Conservation (phyloP, 768 basidiomycete species). For the Leccinum olivaceopallidum region DNA sequence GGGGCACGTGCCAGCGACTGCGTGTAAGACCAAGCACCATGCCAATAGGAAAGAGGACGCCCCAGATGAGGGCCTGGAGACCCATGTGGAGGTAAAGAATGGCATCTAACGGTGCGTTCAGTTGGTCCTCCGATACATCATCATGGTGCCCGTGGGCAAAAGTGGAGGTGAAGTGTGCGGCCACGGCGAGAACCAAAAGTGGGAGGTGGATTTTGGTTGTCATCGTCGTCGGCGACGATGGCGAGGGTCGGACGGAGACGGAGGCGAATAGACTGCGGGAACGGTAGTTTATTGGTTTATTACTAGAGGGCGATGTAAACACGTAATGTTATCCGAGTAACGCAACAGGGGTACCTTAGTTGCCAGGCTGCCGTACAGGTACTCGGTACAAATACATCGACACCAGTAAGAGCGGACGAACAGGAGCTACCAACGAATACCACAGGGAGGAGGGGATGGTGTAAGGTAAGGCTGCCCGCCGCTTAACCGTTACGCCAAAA, state of each 20-base stretch:
- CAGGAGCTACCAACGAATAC: too few relatives aligned
- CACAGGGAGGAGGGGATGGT: too few relatives aligned
- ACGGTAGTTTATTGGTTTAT: too few relatives aligned
- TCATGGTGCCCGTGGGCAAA: constrained; percentile 65
- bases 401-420: too few relatives aligned
- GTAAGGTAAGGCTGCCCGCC: too few relatives aligned
- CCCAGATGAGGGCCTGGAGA: constrained; percentile 81
- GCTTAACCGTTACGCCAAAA: too few relatives aligned
- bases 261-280: too few relatives aligned
- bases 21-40: constrained; percentile 76
- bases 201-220: neutral
- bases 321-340: too few relatives aligned
- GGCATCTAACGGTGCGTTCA: constrained; percentile 67
- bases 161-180: neutral
- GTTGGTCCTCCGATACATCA: constrained; percentile 57
- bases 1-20: constrained; percentile 89
- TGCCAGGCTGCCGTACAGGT: too few relatives aligned
- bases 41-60: constrained; percentile 80
- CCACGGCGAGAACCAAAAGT: neutral
- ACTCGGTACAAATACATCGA: too few relatives aligned
- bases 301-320: too few relatives aligned
- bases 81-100: constrained; percentile 83
- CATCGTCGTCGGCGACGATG: neutral
- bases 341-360: too few relatives aligned
- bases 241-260: neutral